phyloP scores from a whole-genome alignment of 2,329 filamentous ascomycete species.

The Paecilomyces variotii region DNA sequence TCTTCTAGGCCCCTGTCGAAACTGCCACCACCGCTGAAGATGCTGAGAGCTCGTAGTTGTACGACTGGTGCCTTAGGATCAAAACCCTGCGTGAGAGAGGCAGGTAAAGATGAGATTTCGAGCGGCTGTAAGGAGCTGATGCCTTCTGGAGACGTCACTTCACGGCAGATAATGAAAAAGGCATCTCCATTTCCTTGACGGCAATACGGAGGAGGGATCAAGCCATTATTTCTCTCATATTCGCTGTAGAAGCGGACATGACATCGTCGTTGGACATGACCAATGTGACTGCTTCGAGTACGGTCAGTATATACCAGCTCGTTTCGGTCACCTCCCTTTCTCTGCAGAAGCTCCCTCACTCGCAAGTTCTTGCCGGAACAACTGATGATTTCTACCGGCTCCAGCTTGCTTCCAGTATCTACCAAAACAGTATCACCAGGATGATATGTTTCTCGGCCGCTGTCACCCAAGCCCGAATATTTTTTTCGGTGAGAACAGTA shows the following conservation, averaged over 20 bases:
- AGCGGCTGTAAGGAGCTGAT: neutral
- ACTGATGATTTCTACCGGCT: slow-evolving; percentile 54
- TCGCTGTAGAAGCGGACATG: slow-evolving; percentile 48
- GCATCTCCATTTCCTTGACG: slow-evolving; percentile 57
- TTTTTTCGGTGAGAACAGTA: slow-evolving; percentile 38
- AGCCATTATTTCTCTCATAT: slow-evolving; percentile 18
- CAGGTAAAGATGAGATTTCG: neutral
- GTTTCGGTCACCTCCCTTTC: slow-evolving; percentile 42
- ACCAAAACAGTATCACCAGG: slow-evolving; percentile 56
- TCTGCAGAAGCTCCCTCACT: slow-evolving; percentile 49
- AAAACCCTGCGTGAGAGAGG: slow-evolving; percentile 47
- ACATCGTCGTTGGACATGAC: slow-evolving; percentile 49
- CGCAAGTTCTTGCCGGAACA: slow-evolving; percentile 23
- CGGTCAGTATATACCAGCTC: slow-evolving; percentile 43
- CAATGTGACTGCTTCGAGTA: slow-evolving; percentile 27
- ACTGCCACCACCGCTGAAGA: slow-evolving; percentile 73
- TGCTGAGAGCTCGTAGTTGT: slow-evolving; percentile 55
- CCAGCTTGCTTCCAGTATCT: slow-evolving; percentile 34
- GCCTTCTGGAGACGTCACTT: slow-evolving; percentile 11
- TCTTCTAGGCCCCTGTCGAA: slow-evolving; percentile 71
- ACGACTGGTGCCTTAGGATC: slow-evolving; percentile 33
- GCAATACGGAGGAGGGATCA: slow-evolving; percentile 57
- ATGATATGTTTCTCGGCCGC: slow-evolving; percentile 23
- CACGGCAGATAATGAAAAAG: slow-evolving; percentile 52
- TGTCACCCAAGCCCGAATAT: neutral